Conservation (phyloP, 1,284 basidiomycete genomes). For the Porogramme epimiltina region DNA sequence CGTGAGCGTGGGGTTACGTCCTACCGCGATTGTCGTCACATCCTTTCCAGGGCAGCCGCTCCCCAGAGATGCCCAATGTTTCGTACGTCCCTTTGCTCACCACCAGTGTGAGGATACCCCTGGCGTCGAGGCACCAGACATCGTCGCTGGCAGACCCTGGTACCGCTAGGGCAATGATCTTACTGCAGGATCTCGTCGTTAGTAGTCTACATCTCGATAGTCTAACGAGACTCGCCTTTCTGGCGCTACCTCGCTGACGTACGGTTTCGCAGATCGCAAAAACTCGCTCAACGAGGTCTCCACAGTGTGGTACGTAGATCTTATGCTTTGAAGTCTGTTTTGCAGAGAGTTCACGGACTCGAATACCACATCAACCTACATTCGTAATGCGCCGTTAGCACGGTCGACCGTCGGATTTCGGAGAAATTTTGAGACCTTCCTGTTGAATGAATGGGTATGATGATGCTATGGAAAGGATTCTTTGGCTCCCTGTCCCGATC, state of each 20-base stretch:
- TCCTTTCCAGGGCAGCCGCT: conserved; percentile 43
- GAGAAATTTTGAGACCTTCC: conserved; percentile 8
- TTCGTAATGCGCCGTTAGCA: neutral
- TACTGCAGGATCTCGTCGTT: too few relatives aligned
- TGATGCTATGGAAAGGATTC: conserved; percentile 4
- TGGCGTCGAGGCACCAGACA: conserved; percentile 64
- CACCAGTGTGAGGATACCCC: conserved; percentile 56
- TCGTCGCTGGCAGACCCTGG: conserved; percentile 42
- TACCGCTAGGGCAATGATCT: too few relatives aligned
- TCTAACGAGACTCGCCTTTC: conserved; percentile 21
- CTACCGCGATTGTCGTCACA: conserved; percentile 49
- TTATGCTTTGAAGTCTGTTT: conserved; percentile 38
- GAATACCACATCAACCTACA: conserved; percentile 58
- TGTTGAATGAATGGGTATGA: conserved; percentile 20
- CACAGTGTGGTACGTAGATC: conserved; percentile 44
- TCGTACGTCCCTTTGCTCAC: conserved; percentile 58
- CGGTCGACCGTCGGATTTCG: neutral
- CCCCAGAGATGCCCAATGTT: conserved; percentile 55
- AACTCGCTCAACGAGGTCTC: conserved; percentile 44
- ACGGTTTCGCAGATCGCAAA: conserved; percentile 34
- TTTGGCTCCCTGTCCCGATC: neutral
- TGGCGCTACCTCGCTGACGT: conserved; percentile 23
- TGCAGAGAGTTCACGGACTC: conserved; percentile 41
- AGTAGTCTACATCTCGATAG: too few relatives aligned
- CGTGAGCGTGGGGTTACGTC: conserved; percentile 21